Conservation (phyloP, 768 basidiomycete genomes). For the Boletellus sp. region DNA sequence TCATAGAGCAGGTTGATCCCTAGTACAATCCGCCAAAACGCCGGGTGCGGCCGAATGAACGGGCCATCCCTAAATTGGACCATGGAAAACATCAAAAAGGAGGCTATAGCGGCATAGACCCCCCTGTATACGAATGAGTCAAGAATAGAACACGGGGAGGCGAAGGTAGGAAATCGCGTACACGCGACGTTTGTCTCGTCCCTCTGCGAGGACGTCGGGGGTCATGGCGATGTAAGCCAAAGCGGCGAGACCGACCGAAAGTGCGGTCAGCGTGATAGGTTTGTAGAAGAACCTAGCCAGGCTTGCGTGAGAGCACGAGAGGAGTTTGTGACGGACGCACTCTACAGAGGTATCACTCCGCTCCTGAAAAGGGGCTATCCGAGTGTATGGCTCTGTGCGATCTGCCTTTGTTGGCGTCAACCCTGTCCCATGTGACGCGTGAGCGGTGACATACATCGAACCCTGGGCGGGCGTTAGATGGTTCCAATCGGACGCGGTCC, state of each 20-base stretch:
- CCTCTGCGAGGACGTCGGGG: conserved; percentile 81
- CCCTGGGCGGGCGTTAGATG: conserved; percentile 44
- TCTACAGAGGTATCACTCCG: conserved; percentile 79
- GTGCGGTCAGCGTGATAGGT: conserved; percentile 73
- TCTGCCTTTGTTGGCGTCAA: conserved; percentile 54
- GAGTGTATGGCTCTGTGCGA: conserved; percentile 78
- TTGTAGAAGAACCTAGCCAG: conserved; percentile 78
- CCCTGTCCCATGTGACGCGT: conserved; percentile 9
- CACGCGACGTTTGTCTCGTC: conserved; percentile 76
- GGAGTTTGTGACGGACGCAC: conserved; percentile 37
- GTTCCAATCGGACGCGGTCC: background rate
- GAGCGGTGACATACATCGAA: conserved; percentile 65
- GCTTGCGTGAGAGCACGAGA: conserved; percentile 4
- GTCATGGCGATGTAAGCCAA: conserved; percentile 82
- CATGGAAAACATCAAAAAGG: conserved; percentile 80
- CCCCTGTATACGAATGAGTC: conserved; percentile 46
- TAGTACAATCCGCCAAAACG: conserved; percentile 77
- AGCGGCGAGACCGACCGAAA: conserved; percentile 59
- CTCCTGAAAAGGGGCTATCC: conserved; percentile 81
- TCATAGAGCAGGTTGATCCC: conserved; percentile 84
- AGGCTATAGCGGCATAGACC: conserved; percentile 66
- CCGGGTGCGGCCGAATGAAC: conserved; percentile 84
- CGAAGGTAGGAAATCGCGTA: conserved; percentile 35
- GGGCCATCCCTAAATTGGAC: conserved; percentile 89
- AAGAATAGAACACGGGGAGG: conserved; percentile 3